Conservation (phyloP, 306 rosid genomes). For the Cucumis melo region DNA sequence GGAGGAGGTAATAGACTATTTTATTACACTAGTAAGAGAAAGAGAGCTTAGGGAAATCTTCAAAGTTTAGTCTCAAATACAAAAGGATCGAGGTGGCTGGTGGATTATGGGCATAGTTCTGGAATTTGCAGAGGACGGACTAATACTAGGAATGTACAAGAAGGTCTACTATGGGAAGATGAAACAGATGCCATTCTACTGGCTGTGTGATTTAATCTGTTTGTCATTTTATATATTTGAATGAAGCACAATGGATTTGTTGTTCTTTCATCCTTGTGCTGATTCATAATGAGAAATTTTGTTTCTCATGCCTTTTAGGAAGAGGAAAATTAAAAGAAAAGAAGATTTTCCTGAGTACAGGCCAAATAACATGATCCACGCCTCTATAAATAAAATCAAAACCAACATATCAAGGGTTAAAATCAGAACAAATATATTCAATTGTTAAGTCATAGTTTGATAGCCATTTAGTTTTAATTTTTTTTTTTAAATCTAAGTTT, state of each 20-base stretch:
- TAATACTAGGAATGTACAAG: not conserved
- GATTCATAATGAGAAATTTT: not conserved
- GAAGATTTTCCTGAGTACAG: too few species aligned
- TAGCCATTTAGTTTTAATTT: too few species aligned
- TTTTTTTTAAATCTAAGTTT: too few species aligned
- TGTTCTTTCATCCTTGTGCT: not conserved
- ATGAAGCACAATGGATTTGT: not conserved
- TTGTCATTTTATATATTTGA: not conserved
- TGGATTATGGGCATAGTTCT: not conserved
- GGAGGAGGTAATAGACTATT: not conserved
- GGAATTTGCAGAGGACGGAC: not conserved
- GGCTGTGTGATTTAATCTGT: not conserved
- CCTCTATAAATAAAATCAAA: too few species aligned
- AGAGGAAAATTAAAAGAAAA: too few species aligned
- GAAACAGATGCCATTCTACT: not conserved
- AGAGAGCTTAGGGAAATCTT: not conserved
- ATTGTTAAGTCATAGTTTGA: too few species aligned
- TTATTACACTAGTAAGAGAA: not conserved
- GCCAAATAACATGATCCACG: too few species aligned
- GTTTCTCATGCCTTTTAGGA: slow-evolving; percentile 3
- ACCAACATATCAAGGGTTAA: too few species aligned
- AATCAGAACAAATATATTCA: too few species aligned
- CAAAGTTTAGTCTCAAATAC: not conserved
- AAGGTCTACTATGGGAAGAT: not conserved
- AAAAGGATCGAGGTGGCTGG: not conserved